These are phyloP conservation scores for Nitzschia sp. DNA, from an alignment of 108 stramenopile genomes.

Conservation along the genomic window DNA sequence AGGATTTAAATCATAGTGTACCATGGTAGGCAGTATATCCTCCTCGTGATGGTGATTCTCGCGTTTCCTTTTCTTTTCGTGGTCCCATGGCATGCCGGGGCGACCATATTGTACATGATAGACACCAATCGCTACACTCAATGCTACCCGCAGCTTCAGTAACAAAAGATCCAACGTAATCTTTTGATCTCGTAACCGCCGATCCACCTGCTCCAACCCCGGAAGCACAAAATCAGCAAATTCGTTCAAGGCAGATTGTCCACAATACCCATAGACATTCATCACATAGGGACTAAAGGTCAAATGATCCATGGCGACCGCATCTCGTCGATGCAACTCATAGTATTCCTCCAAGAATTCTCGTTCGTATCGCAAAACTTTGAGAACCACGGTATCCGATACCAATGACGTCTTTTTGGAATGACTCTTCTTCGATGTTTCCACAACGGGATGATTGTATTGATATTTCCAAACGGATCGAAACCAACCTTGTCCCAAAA, in stretches of 20 bases:
- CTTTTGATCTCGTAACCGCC: constrained; percentile 55
- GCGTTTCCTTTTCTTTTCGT: constrained; percentile 1
- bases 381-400: constrained; percentile 55
- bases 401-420: background rate
- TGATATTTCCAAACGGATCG: constrained; percentile 64
- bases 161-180: constrained; percentile 38
- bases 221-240: constrained; percentile 64
- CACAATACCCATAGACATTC: constrained; percentile 84
- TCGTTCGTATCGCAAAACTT: constrained; percentile 77
- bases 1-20: constrained; percentile 81
- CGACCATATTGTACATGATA: constrained; percentile 63
- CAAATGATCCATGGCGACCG: constrained; percentile 85
- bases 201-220: constrained; percentile 59
- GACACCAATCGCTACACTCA: constrained; percentile 67
- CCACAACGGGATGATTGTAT: constrained; percentile 20
- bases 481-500: constrained; percentile 83
- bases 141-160: constrained; percentile 68
- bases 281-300: constrained; percentile 73
- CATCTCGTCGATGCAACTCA: constrained; percentile 82
- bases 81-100: constrained; percentile 16
- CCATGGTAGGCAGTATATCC: constrained; percentile 46
- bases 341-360: constrained; percentile 80
- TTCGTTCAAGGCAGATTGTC: constrained; percentile 85
- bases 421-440: constrained; percentile 3
- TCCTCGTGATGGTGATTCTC: background rate